Conservation (phyloP, 768 basidiomycete genomes). For the Rhodotorula babjevae region DNA sequence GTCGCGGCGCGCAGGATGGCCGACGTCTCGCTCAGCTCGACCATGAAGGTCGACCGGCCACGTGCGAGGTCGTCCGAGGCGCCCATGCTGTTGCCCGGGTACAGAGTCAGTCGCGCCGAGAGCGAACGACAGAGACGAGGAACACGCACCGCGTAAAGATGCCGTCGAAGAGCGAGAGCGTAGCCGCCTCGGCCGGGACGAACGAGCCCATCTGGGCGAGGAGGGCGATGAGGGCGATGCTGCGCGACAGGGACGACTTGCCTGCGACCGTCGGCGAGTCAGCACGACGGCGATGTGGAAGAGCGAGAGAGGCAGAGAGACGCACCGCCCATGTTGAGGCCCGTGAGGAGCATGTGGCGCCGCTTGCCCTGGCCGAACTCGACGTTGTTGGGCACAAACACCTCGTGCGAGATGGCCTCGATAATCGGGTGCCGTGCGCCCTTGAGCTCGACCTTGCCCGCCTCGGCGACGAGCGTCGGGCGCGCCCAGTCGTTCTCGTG, state of each 20-base stretch:
- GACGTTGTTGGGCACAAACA: conserved; percentile 80
- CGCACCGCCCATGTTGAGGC: conserved; percentile 52
- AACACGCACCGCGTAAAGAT: conserved; percentile 61
- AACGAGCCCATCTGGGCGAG: conserved; percentile 63
- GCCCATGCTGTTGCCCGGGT: conserved; percentile 3
- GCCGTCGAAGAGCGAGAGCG: conserved; percentile 72
- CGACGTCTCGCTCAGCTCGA: conserved; percentile 88
- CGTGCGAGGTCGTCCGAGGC: conserved; percentile 82
- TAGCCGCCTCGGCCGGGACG: conserved; percentile 73
- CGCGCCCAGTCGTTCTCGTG: conserved; percentile 69
- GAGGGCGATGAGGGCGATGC: conserved; percentile 63
- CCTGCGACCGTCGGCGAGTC: conserved; percentile 47
- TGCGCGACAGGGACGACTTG: conserved; percentile 77
- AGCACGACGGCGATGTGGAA: too few relatives aligned
- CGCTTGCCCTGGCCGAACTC: conserved; percentile 55
- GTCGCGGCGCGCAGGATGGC: conserved; percentile 72
- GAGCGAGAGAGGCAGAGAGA: not conserved
- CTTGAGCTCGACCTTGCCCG: conserved; percentile 62
- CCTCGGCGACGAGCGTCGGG: conserved; percentile 65
- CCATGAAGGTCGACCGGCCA: conserved; percentile 90
- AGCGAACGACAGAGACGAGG: too few relatives aligned
- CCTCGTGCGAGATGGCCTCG: conserved; percentile 67
- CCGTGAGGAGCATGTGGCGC: conserved; percentile 48
- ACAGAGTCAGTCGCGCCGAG: not conserved
- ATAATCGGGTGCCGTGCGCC: conserved; percentile 93